Evolutionary conservation across 495 filamentous ascomycete genomes (phyloP).

Genomic region (Aspergillus sclerotiicarbonarius): DNA sequence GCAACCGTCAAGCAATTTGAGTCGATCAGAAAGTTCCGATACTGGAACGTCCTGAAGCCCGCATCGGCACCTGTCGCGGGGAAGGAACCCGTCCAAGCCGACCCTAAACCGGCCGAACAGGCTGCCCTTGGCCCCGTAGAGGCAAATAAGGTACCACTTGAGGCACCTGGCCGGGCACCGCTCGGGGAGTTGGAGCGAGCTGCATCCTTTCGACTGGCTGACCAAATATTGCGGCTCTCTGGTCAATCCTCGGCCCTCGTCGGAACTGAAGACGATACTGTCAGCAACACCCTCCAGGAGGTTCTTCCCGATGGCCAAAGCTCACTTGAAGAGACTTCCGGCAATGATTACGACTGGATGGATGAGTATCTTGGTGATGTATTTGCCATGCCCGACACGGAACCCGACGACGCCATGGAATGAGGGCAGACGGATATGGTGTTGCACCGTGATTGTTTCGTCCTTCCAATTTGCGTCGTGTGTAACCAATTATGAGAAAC

Average conservation of each 20-base stretch:
- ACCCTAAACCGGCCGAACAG: neutral
- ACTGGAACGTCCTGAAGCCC: neutral
- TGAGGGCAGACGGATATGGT: too few relatives aligned
- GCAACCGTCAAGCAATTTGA: neutral
- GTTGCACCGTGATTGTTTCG: too few relatives aligned
- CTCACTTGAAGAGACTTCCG: neutral
- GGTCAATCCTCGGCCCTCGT: neutral
- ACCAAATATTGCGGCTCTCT: neutral
- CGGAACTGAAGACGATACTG: neutral
- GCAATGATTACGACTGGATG: neutral
- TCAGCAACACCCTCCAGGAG: neutral
- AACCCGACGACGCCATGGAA: too few relatives aligned
- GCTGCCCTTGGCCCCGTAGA: neutral
- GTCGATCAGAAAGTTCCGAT: neutral
- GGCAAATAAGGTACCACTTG: neutral
- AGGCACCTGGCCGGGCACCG: neutral
- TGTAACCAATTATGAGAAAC: too few relatives aligned
- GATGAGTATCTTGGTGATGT: neutral
- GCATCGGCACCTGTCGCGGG: neutral
- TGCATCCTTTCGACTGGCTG: neutral
- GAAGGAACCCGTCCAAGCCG: neutral
- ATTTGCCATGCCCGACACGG: neutral
- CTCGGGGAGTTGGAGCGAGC: neutral
- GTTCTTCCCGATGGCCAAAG: neutral
- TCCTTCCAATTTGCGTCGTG: too few relatives aligned